Evolutionary conservation across 768 basidiomycete genomes (phyloP), one percentile per base, ranked within the genome.

Genomic region (Lactifluus hygrophoroides): DNA sequence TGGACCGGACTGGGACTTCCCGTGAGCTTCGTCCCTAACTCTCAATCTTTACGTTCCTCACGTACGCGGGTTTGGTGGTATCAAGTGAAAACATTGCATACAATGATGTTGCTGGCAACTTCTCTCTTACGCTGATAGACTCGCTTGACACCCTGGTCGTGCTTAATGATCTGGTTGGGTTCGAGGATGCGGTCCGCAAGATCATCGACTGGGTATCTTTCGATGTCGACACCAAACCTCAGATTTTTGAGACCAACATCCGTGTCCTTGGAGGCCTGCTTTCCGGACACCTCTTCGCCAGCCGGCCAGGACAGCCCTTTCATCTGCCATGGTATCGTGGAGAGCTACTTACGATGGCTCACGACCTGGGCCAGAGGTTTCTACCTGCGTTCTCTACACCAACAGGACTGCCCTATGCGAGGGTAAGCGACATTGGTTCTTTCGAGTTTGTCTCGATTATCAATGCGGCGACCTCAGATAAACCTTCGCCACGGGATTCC

Each of bases 181-280:
- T 96, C 66, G 87, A 90, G 66, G 75, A 75, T n/a, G 94, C 91
- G 3, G 86, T 98, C 51, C 82, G 80, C 58, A 82, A 88, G 61
- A 81, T 93, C 54, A 86, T 95, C 51, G 72, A 83, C 53, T 84
- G 81, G 78, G 89, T 96, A 38, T 85, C 85, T 0, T 97, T 96
- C 70, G 90, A 97, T 68, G 87, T 93, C 57, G 86, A 97, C 71
- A 92, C 91, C 42, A 91, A 85, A 70, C 93, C 96, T n/a, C 95
- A 99, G 77, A 88, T 98, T 4, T 99, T 99, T 67, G 95, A 99
- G 74, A 90, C 90, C 10, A 97, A 91, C 1, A 98, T 98, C 55
- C 84, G 94, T 27, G 91, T 94, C 6, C 75, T 99, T 9, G 96
- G 96, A 3, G 92, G 93, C 4, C 79, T 99, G 37, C 70, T 94